A percentile compares a stretch with the other conserved stretches of the same genome.
Evolutionary conservation across 495 filamentous ascomycete species (phyloP).

Genomic region (Hapsidospora chrysogenum): DNA sequence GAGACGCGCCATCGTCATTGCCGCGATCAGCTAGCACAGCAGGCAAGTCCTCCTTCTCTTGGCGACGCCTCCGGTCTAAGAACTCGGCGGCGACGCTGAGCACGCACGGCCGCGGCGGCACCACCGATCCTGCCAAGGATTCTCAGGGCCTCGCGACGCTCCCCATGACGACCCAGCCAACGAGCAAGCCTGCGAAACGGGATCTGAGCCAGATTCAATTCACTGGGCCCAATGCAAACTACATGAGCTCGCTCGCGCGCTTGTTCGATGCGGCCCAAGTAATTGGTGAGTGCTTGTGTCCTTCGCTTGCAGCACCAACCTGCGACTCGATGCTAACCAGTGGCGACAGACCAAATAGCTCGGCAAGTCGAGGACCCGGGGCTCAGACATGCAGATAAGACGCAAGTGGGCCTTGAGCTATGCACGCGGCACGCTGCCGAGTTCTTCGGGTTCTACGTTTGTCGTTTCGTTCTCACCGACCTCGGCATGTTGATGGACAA

Average conservation of each 20-base stretch:
- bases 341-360: slow-evolving; percentile 68
- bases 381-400: slow-evolving; percentile 59
- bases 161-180: slow-evolving; percentile 61
- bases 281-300: slow-evolving; percentile 79
- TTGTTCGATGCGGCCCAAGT: slow-evolving; percentile 91
- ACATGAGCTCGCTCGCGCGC: slow-evolving; percentile 79
- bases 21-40: slow-evolving; percentile 38
- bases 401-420: slow-evolving; percentile 85
- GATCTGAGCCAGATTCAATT: slow-evolving; percentile 53
- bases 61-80: slow-evolving; percentile 80
- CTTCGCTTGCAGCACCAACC: no score
- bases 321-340: not conserved
- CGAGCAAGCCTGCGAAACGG: slow-evolving; percentile 43
- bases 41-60: slow-evolving; percentile 58
- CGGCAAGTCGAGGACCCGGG: slow-evolving; percentile 91
- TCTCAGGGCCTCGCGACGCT: slow-evolving; percentile 49
- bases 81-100: slow-evolving; percentile 45
- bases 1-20: slow-evolving; percentile 15
- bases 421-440: slow-evolving; percentile 88
- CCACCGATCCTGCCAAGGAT: slow-evolving; percentile 38
- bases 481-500: slow-evolving; percentile 82
- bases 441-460: slow-evolving; percentile 94
- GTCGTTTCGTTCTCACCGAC: slow-evolving; percentile 80
- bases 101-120: slow-evolving; percentile 25
- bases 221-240: slow-evolving; percentile 69